A percentile compares a stretch with the other conserved stretches of the same genome.
phyloP scores from a whole-genome alignment of 805 yeast species.

The Hemisphaericaspora nanyangensis region DNA sequence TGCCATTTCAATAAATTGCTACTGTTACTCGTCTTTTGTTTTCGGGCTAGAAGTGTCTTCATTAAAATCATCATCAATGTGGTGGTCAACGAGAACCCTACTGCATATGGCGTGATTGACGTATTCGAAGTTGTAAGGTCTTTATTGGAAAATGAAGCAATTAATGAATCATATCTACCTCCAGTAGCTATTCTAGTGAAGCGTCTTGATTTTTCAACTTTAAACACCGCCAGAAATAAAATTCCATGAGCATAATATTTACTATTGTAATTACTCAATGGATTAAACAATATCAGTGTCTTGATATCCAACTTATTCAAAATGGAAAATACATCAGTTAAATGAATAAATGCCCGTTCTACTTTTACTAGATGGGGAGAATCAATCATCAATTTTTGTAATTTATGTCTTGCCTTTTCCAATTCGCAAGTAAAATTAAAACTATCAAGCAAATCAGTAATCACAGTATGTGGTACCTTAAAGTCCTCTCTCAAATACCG shows the following conservation, averaged over 20 bases:
- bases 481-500: constrained; percentile 46
- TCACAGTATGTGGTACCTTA: constrained; percentile 73
- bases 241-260: constrained; percentile 75
- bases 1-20: constrained; percentile 15
- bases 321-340: constrained; percentile 54
- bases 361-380: constrained; percentile 59
- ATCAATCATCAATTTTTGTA: constrained; percentile 71
- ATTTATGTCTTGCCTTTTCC: constrained; percentile 55
- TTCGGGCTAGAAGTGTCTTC: constrained; percentile 22
- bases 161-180: constrained; percentile 82
- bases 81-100: constrained; percentile 79
- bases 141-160: constrained; percentile 58
- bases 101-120: constrained; percentile 47
- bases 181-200: constrained; percentile 74
- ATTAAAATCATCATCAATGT: constrained; percentile 33
- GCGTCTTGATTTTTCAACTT: constrained; percentile 47
- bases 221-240: constrained; percentile 83
- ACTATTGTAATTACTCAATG: constrained; percentile 79
- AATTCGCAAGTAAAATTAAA: constrained; percentile 77
- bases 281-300: constrained; percentile 61
- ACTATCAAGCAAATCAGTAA: constrained; percentile 68
- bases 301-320: constrained; percentile 58
- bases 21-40: constrained; percentile 8
- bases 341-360: constrained; percentile 58
- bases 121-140: constrained; percentile 14